Evolutionary conservation across 2,329 filamentous ascomycete species (phyloP), one percentile per base, ranked within the genome.

Genomic region (Sarocladium oryzae): DNA sequence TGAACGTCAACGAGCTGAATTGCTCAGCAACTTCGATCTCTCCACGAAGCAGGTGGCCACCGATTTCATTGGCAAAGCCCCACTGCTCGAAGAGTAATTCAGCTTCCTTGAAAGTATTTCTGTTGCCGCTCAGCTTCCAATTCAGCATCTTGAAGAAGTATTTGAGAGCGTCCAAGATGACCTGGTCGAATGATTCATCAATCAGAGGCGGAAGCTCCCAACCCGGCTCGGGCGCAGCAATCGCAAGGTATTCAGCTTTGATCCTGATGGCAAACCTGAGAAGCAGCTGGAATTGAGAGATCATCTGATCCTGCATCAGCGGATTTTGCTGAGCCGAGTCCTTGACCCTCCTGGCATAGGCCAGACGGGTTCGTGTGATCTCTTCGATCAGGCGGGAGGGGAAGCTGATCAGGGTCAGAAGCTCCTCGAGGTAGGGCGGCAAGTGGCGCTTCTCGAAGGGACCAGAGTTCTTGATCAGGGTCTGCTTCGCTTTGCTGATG

Each of bases 141-240:
- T 97, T 96, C 40, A 99, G 76, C 80, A 99, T 91, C 66, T 92
- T 93, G 77, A 99, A 99, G 69, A 99, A 99, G 67, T 96, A 97
- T 66, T 92, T 95, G 59, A 99, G 75, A 1, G 92, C 91, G 61
- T 96, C 92, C 38, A 99, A 71, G 9, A 97, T 89, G 16, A 95
- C 89, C 30, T 85, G 80, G 64, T 97, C 93, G 61, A 97, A 99
- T 37, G 89, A 89, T 64, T 99, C 93, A 63, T 97, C 93, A 56
- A 99, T 95, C 68, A 91, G 96, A 8, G 91, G 89, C 2, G 93
- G 93, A 51, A 97, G 71, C 60, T 97, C 90, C 93, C 93, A 99
- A 43, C 93, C 92, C 18, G 87, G 83, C 66, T 97, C 88, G 1
- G 90, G 87, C 58, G 89, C 82, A 20, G 90, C 89, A 49, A 97